Percentiles rank a stretch among this genome's conserved stretches.
phyloP scores from a whole-genome alignment of 257 asterid species.

The Vinca minor region DNA sequence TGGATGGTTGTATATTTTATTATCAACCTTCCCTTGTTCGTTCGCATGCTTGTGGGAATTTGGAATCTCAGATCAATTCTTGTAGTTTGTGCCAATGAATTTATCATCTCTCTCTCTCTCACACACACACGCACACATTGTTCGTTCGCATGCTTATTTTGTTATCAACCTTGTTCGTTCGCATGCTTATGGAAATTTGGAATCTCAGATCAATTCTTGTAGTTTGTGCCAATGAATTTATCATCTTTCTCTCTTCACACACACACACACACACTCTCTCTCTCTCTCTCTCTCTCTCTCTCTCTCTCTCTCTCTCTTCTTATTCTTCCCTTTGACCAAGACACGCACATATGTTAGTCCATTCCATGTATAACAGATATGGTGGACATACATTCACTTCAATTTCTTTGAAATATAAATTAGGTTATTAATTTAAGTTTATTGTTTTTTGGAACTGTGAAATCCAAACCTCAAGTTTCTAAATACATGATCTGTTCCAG shows the following conservation, averaged over 20 bases:
- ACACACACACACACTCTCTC: too few species aligned
- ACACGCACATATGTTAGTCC: not conserved
- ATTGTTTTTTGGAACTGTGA: not conserved
- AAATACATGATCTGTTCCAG: conserved; percentile 22
- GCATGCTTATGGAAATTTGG: too few species aligned
- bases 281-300: too few species aligned
- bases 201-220: not conserved
- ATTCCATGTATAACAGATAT: not conserved
- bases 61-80: not conserved
- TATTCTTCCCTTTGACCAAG: not conserved
- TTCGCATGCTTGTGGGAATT: too few species aligned
- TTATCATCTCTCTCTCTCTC: too few species aligned
- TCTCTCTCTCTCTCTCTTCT: not conserved
- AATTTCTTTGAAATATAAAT: not conserved
- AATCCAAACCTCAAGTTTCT: not conserved
- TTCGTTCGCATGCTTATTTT: too few species aligned
- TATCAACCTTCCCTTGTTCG: too few species aligned
- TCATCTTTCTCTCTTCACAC: not conserved
- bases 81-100: not conserved
- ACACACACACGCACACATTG: not conserved
- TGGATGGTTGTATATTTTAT: not conserved
- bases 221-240: not conserved
- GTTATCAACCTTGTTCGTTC: too few species aligned
- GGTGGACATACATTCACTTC: not conserved
- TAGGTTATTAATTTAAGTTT: not conserved